Evolutionary conservation across 306 rosid species (phyloP).

Genomic region (Arachis hypogaea): DNA sequence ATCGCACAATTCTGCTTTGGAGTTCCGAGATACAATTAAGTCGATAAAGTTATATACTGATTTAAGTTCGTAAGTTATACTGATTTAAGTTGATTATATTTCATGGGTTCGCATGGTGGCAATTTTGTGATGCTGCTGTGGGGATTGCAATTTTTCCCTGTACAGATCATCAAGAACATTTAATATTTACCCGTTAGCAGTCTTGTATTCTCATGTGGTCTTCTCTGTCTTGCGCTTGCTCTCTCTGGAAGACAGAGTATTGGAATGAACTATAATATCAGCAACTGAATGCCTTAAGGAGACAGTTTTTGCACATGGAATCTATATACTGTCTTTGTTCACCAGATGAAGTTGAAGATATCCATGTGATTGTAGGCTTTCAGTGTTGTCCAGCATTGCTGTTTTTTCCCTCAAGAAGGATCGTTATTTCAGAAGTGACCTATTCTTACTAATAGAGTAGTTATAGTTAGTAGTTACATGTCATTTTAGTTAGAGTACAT

Average conservation of each 20-base stretch:
- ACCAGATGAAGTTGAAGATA: conserved; percentile 11
- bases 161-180: conserved; percentile 46
- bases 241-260: background rate
- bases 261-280: conserved; percentile 1
- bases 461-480: conserved; percentile 24
- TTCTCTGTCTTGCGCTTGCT: conserved; percentile 2
- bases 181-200: conserved; percentile 28
- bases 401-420: background rate
- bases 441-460: conserved; percentile 21
- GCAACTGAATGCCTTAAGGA: conserved; percentile 35
- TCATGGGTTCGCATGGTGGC: conserved; percentile 50
- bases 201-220: background rate
- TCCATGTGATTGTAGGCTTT: background rate
- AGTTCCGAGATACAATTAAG: conserved; percentile 20
- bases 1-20: conserved; percentile 26
- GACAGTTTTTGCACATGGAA: background rate
- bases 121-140: conserved; percentile 47
- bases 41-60: conserved; percentile 32
- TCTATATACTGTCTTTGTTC: background rate
- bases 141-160: conserved; percentile 55
- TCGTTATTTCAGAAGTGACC: background rate
- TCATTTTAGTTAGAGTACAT: conserved; percentile 17
- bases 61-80: conserved; percentile 37
- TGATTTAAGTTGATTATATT: conserved; percentile 42
- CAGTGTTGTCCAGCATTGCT: background rate